Evolutionary conservation across 1,139 yeast species (phyloP), one percentile per base, ranked within the genome.

Genomic region (Meyerozyma guilliermondii): DNA sequence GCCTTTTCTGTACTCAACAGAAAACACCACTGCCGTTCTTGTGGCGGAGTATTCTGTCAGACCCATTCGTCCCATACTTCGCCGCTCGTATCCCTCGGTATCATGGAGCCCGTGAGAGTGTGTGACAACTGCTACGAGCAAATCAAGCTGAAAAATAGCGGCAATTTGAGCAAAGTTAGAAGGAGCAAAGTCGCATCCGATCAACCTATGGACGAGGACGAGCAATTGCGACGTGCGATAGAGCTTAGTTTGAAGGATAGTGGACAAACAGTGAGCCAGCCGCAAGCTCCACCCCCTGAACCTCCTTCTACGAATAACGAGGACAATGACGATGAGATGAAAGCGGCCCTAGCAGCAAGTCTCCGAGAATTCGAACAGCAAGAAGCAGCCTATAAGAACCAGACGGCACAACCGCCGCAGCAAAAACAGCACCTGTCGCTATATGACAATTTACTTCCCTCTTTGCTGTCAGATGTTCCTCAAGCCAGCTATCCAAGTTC

Each of bases 301-400:
- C 52, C 56, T 7, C 55, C 55, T 7, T 43, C 52, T 13, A 29
- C 28, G 33, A 36, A 16, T 45, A 75, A 61, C 3, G 87, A 81
- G 2, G 94, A 84, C 7, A 87, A 86, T 26, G 98, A 92, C 51
- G 94, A 84, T 29, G 96, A 88, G 36, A 76, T 92, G 81, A 86
- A 82, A 58, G 95, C 94, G 1, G 98, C 98, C 0, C 89, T 92
- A 47, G 96, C 87, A n/a, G 97, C 96, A 1, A 87, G 96, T 62
- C 71, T 92, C 49, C 73, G 76, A 45, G 96, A 88, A 47, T 75
- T 84, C 59, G 78, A 83, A 51, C 65, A 58, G n/a, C 63, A 64
- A 58, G 55, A 73, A 58, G 26, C 47, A 44, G 28, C 38, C 37
- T 8, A 39, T 43, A 5, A 35, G 41, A 16, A 41, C 49, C 46